phyloP scores from a whole-genome alignment of 495 filamentous ascomycete genomes.

The Tuber magnatum region DNA sequence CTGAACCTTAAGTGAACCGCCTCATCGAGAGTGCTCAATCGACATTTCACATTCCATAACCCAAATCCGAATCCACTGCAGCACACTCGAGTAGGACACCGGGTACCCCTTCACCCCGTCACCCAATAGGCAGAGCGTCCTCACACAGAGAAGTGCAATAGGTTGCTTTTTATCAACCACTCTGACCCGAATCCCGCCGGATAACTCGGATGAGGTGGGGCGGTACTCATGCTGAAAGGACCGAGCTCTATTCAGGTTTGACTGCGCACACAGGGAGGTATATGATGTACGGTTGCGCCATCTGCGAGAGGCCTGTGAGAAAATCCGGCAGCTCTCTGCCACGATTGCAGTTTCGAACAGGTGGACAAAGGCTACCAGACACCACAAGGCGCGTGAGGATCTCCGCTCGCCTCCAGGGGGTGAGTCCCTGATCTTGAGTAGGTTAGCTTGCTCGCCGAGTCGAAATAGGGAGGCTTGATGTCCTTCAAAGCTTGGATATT shows the following conservation, averaged over 20 bases:
- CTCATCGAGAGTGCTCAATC: not conserved
- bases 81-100: not conserved
- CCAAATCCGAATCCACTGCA: not conserved
- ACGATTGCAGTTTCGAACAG: not conserved
- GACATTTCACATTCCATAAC: not conserved
- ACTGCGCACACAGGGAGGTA: not conserved
- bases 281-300: not conserved
- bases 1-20: not conserved
- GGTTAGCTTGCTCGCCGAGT: not conserved
- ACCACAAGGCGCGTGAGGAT: not conserved
- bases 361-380: not conserved
- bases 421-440: not conserved
- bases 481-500: not conserved
- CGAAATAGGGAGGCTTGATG: not conserved
- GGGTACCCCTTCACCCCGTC: not conserved
- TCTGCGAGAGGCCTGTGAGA: not conserved
- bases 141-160: not conserved
- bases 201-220: not conserved
- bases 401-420: not conserved
- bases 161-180: not conserved
- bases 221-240: not conserved
- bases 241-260: not conserved
- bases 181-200: not conserved
- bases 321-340: not conserved
- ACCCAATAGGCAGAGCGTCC: not conserved